Percentiles rank a stretch among this genome's conserved stretches.
phyloP scores from a whole-genome alignment of 2,329 filamentous ascomycete genomes.

The Hypoxylon sp. region DNA sequence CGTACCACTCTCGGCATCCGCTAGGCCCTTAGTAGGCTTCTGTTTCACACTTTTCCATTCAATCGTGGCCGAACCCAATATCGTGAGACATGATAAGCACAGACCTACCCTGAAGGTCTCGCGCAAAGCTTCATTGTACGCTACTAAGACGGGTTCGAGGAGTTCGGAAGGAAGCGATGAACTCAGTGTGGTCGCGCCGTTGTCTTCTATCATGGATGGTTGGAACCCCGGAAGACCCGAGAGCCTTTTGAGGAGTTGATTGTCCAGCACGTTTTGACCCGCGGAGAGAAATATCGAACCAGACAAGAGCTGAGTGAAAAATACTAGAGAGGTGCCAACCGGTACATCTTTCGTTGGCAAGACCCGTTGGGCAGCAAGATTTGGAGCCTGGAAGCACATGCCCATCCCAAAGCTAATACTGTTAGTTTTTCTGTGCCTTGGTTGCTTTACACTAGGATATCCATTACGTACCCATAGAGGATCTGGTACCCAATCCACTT shows the following conservation, averaged over 20 bases:
- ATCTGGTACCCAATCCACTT: slow-evolving; percentile 54
- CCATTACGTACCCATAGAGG: slow-evolving; percentile 47
- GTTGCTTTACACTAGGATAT: slow-evolving; percentile 53
- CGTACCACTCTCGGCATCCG: slow-evolving; percentile 42
- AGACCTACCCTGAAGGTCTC: slow-evolving; percentile 73
- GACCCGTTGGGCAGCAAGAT: slow-evolving; percentile 64
- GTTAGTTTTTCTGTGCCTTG: slow-evolving; percentile 1
- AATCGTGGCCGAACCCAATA: slow-evolving; percentile 69
- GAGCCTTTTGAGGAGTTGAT: slow-evolving; percentile 57
- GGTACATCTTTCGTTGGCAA: slow-evolving; percentile 59
- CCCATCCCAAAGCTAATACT: slow-evolving; percentile 59
- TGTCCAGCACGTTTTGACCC: slow-evolving; percentile 62
- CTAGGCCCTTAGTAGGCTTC: slow-evolving; percentile 23
- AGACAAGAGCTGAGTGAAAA: slow-evolving; percentile 63
- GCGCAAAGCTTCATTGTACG: slow-evolving; percentile 74
- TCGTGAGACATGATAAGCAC: slow-evolving; percentile 65
- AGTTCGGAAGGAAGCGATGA: slow-evolving; percentile 44
- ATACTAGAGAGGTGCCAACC: slow-evolving; percentile 60
- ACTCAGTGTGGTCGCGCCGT: slow-evolving; percentile 53
- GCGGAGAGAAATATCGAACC: slow-evolving; percentile 63
- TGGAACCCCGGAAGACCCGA: slow-evolving; percentile 52
- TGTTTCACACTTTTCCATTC: slow-evolving; percentile 70
- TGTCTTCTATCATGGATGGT: slow-evolving; percentile 48
- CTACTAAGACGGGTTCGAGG: slow-evolving; percentile 53
- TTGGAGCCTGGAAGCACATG: slow-evolving; percentile 61